Conservation (phyloP, 108 stramenopile genomes). For the Cylindrotheca fusiformis region DNA sequence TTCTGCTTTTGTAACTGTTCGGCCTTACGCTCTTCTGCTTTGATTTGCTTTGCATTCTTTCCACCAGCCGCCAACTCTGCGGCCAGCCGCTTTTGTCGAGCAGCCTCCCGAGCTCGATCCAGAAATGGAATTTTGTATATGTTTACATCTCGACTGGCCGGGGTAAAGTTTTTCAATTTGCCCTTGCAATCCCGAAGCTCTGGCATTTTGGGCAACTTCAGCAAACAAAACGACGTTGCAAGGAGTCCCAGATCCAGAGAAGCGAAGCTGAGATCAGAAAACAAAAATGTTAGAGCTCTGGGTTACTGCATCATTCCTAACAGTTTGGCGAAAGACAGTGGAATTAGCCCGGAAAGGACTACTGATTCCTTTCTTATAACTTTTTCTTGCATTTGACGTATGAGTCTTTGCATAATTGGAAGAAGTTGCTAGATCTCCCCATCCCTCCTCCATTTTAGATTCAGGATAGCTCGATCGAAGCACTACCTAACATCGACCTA, state of each 20-base stretch:
- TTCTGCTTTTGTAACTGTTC: constrained; percentile 57
- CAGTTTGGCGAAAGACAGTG: constrained; percentile 41
- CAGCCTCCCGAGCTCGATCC: constrained; percentile 87
- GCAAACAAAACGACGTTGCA: constrained; percentile 88
- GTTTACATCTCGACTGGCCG: constrained; percentile 76
- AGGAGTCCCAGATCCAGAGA: constrained; percentile 87
- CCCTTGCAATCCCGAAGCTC: constrained; percentile 82
- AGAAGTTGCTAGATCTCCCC: neutral
- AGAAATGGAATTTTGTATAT: constrained; percentile 84
- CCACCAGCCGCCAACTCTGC: constrained; percentile 84
- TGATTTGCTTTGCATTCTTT: constrained; percentile 90
- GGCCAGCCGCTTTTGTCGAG: constrained; percentile 86
- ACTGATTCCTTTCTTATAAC: constrained; percentile 48
- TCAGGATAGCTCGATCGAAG: neutral
- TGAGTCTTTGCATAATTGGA: constrained; percentile 20
- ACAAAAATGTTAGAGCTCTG: constrained; percentile 59
- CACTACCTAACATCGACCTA: constrained; percentile 15
- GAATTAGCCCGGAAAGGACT: constrained; percentile 58
- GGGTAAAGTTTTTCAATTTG: constrained; percentile 56
- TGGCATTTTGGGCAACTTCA: constrained; percentile 97
- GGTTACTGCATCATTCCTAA: constrained; percentile 51
- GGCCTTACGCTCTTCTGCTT: constrained; percentile 82
- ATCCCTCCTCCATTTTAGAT: constrained; percentile 35
- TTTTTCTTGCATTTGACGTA: constrained; percentile 35
- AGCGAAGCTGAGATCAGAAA: constrained; percentile 62